Evolutionary conservation across 257 asterid genomes (phyloP), one percentile per base, ranked within the genome.

Genomic region (Nicotiana noctiflora): DNA sequence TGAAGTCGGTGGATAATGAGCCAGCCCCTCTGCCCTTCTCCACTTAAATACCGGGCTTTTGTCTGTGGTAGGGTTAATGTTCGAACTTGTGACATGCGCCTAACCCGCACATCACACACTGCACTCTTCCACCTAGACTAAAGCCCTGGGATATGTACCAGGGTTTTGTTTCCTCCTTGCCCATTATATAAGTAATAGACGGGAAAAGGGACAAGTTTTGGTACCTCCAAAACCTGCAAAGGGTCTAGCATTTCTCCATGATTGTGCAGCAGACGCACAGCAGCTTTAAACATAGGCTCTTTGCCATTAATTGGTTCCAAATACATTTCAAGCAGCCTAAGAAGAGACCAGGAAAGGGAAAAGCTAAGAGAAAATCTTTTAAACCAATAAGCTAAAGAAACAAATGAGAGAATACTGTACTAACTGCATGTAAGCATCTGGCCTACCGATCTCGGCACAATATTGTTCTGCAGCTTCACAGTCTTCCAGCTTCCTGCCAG

Each of bases 361-460:
- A 46, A 56, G 40, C 60, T 51, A 67, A 65, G 83, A 44, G 37
- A 51, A 82, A 80, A 75, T 57, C 82, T 32, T 68, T 51, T 51
- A 17, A 82, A 64, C 77, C 81, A 64, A 76, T 81, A 21, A 79
- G 18, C 80, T 57, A 60, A 81, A 87, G 53, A 78, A 29, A 82
- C 72, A 78, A 76, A 80, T 27, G 78, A 84, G 84, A 81, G 78
- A 75, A 83, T 66, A 77, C 64, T 80, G 63, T 81, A 91, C 98
- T 84, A 64, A 94, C 98, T 89, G 97, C 89, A 90, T 91, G 89
- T 92, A 96, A 75, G 98, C 97, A 92, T 94, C 99, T 83, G 98
- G 92, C 89, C 99, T 90, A 76, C 98, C 99, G 83, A 96, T 96
- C 94, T 96, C 99, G 4, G 88, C 95, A 85, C 99, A 94, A 80